Evolutionary conservation across 441 rosid genomes (phyloP).

Genomic region (California macrophylla): DNA sequence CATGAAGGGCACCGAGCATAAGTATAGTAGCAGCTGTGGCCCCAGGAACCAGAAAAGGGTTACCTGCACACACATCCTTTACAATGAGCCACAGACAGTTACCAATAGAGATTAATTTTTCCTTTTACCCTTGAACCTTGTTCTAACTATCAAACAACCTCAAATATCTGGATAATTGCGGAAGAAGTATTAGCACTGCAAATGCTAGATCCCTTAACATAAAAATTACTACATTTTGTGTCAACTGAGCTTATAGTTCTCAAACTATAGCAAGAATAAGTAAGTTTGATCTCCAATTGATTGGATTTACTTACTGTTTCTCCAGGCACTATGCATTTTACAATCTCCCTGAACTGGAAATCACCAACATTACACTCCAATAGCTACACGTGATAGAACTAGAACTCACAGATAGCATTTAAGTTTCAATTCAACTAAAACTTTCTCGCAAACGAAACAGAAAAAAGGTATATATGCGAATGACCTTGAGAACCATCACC

Average conservation of each 20-base stretch:
- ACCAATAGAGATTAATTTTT: neutral
- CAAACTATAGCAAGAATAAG: neutral
- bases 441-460: neutral
- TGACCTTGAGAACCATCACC: neutral
- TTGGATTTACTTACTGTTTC: neutral
- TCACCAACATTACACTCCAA: neutral
- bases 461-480: neutral
- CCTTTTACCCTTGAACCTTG: neutral
- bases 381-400: neutral
- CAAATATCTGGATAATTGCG: neutral
- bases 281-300: neutral
- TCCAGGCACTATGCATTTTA: neutral
- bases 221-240: too few relatives aligned
- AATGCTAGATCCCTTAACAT: too few relatives aligned
- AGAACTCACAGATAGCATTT: neutral
- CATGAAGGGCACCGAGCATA: conserved; percentile 94
- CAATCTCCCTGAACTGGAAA: neutral
- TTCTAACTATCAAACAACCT: neutral
- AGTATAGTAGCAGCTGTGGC: conserved; percentile 83
- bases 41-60: conserved; percentile 60
- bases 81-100: conserved; percentile 1
- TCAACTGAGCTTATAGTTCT: neutral
- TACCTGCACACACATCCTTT: conserved; percentile 35
- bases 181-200: neutral
- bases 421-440: neutral